These are phyloP conservation scores for Penicillium sp. DNA, from an alignment of 2,329 filamentous ascomycete genomes.

Conservation along the genomic window DNA sequence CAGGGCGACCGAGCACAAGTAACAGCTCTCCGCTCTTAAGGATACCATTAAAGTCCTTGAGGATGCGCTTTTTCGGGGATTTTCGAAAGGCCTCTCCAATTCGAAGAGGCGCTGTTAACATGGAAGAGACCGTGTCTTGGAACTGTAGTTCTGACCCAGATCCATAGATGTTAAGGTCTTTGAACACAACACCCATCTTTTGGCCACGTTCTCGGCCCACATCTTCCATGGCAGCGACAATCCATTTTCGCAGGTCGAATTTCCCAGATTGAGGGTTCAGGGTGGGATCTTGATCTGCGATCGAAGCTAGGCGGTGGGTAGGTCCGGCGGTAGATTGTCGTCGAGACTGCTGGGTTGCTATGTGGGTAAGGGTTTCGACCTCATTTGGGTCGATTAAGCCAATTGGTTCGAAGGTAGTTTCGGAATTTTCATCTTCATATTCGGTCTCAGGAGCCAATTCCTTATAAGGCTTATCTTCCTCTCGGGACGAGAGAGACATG, in stretches of 20 bases:
- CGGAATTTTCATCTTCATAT: not conserved
- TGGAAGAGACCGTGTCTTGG: conserved; percentile 22
- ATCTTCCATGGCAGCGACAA: conserved; percentile 16
- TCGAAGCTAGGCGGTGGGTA: conserved; percentile 9
- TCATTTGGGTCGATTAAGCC: conserved; percentile 14
- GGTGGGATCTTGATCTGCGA: conserved; percentile 17
- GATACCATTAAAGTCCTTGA: conserved; percentile 60
- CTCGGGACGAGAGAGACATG: not conserved
- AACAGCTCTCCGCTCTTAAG: conserved; percentile 54
- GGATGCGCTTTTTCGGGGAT: conserved; percentile 46
- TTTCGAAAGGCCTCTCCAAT: conserved; percentile 17
- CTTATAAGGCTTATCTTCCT: not conserved
- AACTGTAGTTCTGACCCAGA: conserved; percentile 28
- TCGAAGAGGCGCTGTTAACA: conserved; percentile 20
- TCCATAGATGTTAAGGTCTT: conserved; percentile 25
- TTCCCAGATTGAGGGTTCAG: conserved; percentile 18
- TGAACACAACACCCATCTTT: conserved; percentile 23
- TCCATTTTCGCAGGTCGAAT: conserved; percentile 23
- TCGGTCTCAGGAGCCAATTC: not conserved
- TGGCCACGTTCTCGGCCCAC: conserved; percentile 9
- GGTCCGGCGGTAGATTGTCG: conserved; percentile 11
- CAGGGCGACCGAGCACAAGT: conserved; percentile 50
- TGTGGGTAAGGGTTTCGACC: conserved; percentile 21
- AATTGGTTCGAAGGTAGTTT: conserved; percentile 11
- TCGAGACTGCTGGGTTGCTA: conserved; percentile 21